Evolutionary conservation across 1,284 basidiomycete genomes (phyloP).

Genomic region (Ustilago sp.): DNA sequence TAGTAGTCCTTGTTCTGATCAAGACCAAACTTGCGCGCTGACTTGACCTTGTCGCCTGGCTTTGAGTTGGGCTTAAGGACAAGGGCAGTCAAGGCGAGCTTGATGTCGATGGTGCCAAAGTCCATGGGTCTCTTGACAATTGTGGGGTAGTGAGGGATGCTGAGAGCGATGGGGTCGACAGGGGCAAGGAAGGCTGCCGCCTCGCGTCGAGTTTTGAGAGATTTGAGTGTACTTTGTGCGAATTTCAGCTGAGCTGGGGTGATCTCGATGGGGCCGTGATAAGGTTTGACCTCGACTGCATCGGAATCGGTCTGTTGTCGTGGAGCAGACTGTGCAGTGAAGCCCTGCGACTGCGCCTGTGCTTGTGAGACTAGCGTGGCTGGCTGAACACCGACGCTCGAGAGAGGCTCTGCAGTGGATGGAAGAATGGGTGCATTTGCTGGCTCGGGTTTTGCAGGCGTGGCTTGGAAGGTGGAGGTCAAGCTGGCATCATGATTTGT

Average conservation of each 20-base stretch:
- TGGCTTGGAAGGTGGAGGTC: slow-evolving; percentile 6
- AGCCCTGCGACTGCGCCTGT: slow-evolving; percentile 22
- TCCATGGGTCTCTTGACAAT: slow-evolving; percentile 95
- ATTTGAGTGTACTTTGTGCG: slow-evolving; percentile 81
- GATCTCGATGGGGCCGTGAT: slow-evolving; percentile 50
- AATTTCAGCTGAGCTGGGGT: slow-evolving; percentile 80
- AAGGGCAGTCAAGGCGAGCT: slow-evolving; percentile 71
- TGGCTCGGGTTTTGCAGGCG: slow-evolving; percentile 20
- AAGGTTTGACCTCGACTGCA: slow-evolving; percentile 25
- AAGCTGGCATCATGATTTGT: slow-evolving; percentile 4
- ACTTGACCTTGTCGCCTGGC: slow-evolving; percentile 62
- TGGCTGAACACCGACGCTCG: slow-evolving; percentile 37
- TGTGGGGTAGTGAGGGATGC: slow-evolving; percentile 88
- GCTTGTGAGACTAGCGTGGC: slow-evolving; percentile 24
- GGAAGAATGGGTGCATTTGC: slow-evolving; percentile 29
- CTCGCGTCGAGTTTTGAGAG: slow-evolving; percentile 88
- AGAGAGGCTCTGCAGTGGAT: slow-evolving; percentile 41
- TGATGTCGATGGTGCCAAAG: slow-evolving; percentile 90
- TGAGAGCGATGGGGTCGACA: slow-evolving; percentile 89
- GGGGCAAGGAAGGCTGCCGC: slow-evolving; percentile 84
- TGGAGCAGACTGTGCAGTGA: slow-evolving; percentile 12
- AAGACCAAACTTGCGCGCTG: slow-evolving; percentile 50
- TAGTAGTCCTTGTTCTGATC: slow-evolving; percentile 60
- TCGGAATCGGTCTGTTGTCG: neutral
- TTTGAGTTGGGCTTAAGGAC: slow-evolving; percentile 53